Evolutionary conservation across 768 basidiomycete species (phyloP).

Genomic region (Leccinellum rugosiceps): DNA sequence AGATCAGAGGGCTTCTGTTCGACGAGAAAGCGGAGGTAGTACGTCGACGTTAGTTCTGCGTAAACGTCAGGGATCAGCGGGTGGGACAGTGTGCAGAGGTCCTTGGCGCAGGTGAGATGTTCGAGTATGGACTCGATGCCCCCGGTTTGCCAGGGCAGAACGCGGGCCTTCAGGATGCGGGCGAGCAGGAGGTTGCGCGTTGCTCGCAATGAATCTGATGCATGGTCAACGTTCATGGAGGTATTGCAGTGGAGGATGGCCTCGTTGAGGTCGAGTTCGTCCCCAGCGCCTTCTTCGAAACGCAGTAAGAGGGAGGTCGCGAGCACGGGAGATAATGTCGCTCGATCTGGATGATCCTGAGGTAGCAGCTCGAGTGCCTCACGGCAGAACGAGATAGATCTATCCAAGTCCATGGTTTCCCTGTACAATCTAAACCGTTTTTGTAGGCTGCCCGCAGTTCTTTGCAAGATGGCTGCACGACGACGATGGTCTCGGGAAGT

Average conservation of each 20-base stretch:
- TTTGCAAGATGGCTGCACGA: conserved; percentile 13
- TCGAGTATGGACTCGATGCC: conserved; percentile 27
- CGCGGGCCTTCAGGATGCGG: conserved; percentile 19
- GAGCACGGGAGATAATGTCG: conserved; percentile 13
- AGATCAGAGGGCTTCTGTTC: conserved; percentile 17
- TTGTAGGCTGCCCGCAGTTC: conserved; percentile 14
- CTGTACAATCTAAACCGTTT: conserved; percentile 15
- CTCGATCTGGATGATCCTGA: conserved; percentile 13
- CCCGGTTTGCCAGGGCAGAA: conserved; percentile 20
- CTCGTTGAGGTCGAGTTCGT: conserved; percentile 28
- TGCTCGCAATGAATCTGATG: conserved; percentile 12
- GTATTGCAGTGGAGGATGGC: conserved; percentile 18
- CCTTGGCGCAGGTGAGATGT: conserved; percentile 23
- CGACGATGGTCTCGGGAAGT: conserved; percentile 15
- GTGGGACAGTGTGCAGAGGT: conserved; percentile 17
- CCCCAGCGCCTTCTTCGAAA: conserved; percentile 22
- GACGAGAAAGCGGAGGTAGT: conserved; percentile 24
- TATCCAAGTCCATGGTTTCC: conserved; percentile 21
- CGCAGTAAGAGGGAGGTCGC: conserved; percentile 21
- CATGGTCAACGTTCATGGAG: neutral
- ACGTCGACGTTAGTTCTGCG: conserved; percentile 18
- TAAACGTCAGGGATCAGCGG: conserved; percentile 20
- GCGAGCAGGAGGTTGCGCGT: conserved; percentile 18
- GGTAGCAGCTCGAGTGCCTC: conserved; percentile 21
- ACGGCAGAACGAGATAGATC: conserved; percentile 24